phyloP scores from a whole-genome alignment of 306 rosid genomes.

The Leucaena leucocephala region DNA sequence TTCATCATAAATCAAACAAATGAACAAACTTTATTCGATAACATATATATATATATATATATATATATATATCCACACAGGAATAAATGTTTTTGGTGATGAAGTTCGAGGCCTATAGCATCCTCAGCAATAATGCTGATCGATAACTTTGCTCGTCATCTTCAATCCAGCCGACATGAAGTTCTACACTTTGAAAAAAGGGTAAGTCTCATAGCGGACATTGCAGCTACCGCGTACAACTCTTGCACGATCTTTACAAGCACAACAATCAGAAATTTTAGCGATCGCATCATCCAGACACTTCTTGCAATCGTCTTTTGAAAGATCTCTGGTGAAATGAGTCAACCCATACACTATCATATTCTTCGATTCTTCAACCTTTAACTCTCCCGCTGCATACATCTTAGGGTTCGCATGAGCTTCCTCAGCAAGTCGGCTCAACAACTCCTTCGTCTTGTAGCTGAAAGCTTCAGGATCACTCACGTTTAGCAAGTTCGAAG shows the following conservation, averaged over 20 bases:
- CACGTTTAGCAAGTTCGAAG: slow-evolving; percentile 29
- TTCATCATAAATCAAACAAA: neutral
- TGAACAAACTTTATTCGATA: neutral
- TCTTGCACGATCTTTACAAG: slow-evolving; percentile 49
- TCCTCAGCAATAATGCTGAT: no score
- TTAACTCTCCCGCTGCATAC: slow-evolving; percentile 33
- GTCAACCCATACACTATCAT: slow-evolving; percentile 35
- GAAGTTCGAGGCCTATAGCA: no score
- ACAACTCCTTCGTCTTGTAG: slow-evolving; percentile 22
- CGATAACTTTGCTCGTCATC: neutral
- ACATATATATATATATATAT: no score
- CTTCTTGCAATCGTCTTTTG: slow-evolving; percentile 33
- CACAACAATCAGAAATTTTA: slow-evolving; percentile 45
- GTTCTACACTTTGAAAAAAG: slow-evolving; percentile 33
- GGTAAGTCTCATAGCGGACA: slow-evolving; percentile 49
- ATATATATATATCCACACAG: no score
- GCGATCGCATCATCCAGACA: slow-evolving; percentile 50
- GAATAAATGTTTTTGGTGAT: no score
- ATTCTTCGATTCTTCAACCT: slow-evolving; percentile 12
- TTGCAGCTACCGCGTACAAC: slow-evolving; percentile 54
- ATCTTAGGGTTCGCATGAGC: slow-evolving; percentile 27
- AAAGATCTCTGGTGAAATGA: slow-evolving; percentile 57
- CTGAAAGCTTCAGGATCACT: slow-evolving; percentile 28
- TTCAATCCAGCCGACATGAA: neutral
- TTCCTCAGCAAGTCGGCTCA: slow-evolving; percentile 28